Evolutionary conservation across 345 rosid species (phyloP).

Genomic region (Hypericum androsaemum): DNA sequence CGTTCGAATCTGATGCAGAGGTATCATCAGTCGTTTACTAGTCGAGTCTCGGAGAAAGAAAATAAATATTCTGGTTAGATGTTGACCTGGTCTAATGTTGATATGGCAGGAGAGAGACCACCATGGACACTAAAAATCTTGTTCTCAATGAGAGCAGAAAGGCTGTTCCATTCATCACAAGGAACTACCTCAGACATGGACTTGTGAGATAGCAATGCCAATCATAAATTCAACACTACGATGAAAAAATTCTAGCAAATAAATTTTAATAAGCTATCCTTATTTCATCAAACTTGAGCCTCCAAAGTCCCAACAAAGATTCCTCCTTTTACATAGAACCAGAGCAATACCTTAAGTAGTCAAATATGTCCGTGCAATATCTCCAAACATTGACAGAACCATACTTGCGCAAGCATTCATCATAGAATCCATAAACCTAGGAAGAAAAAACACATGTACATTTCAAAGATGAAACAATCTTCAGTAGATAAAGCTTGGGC

Average conservation of each 20-base stretch:
- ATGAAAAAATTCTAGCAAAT: too few relatives aligned
- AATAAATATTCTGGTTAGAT: constrained; percentile 10
- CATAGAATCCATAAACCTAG: constrained; percentile 96
- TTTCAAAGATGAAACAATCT: neutral
- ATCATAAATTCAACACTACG: too few relatives aligned
- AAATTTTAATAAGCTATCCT: too few relatives aligned
- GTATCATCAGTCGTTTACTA: constrained; percentile 5
- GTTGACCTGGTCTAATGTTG: constrained; percentile 84
- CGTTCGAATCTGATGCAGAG: constrained; percentile 57
- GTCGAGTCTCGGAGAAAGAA: constrained; percentile 10
- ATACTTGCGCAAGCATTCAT: constrained; percentile 90
- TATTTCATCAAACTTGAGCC: too few relatives aligned
- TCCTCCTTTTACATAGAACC: neutral
- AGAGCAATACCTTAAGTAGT: constrained; percentile 69
- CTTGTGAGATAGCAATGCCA: too few relatives aligned
- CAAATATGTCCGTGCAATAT: constrained; percentile 96
- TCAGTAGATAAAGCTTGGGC: constrained; percentile 2
- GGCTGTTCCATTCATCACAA: constrained; percentile 32
- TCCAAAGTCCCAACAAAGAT: too few relatives aligned
- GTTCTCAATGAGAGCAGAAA: constrained; percentile 92
- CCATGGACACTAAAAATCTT: constrained; percentile 91
- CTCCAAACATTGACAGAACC: constrained; percentile 98
- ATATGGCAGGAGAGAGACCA: constrained; percentile 91
- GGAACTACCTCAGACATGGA: constrained; percentile 4
- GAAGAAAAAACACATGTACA: constrained; percentile 18